A percentile compares a stretch with the other conserved stretches of the same genome.
phyloP scores from a whole-genome alignment of 768 basidiomycete species.

The Agrocybe pediades region DNA sequence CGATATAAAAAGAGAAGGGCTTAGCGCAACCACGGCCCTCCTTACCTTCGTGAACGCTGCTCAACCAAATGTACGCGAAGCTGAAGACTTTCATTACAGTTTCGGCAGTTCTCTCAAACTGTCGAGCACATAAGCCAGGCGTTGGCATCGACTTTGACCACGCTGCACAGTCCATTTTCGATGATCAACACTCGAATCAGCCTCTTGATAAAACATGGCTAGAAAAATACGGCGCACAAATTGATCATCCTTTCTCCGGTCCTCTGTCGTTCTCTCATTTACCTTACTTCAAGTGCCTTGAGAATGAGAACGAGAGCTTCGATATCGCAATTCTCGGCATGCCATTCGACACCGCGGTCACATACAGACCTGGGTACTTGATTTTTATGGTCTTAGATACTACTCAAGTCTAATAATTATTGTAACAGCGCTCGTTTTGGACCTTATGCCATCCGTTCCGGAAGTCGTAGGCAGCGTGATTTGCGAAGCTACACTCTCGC shows the following conservation, averaged over 20 bases:
- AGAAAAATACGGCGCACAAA: constrained; percentile 73
- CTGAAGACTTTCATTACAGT: background rate
- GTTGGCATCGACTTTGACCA: background rate
- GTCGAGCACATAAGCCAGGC: constrained; percentile 5
- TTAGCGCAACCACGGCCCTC: background rate
- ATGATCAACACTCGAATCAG: background rate
- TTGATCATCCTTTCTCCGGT: constrained; percentile 78
- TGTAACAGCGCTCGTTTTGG: constrained; percentile 78
- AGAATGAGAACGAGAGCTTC: constrained; percentile 51
- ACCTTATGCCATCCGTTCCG: constrained; percentile 81
- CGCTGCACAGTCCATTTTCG: background rate
- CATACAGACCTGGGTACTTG: constrained; percentile 57
- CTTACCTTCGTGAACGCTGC: background rate
- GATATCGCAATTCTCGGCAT: constrained; percentile 83
- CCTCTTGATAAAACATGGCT: constrained; percentile 49
- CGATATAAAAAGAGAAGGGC: background rate
- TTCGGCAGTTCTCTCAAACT: background rate
- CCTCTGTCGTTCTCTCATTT: constrained; percentile 84
- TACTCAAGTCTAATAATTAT: background rate
- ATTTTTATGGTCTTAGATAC: background rate
- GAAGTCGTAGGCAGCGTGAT: constrained; percentile 67
- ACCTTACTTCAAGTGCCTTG: constrained; percentile 72
- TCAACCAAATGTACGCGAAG: background rate
- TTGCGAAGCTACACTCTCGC: constrained; percentile 64
- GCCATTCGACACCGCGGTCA: constrained; percentile 75